Conservation (phyloP, 1,284 basidiomycete genomes). For the Mycena sp. region DNA sequence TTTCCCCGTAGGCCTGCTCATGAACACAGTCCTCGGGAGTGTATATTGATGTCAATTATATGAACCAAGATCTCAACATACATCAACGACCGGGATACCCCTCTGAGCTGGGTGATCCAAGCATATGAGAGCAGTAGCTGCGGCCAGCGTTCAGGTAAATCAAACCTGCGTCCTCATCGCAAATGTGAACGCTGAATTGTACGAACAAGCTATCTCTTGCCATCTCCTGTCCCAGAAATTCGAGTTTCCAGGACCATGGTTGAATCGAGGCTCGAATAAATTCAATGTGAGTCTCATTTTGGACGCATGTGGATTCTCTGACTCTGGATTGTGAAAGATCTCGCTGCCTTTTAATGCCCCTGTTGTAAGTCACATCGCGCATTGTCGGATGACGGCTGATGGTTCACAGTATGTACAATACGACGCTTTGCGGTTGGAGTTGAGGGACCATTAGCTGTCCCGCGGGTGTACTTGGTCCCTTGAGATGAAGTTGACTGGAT, state of each 20-base stretch:
- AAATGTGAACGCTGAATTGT: not conserved
- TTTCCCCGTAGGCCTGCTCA: constrained; percentile 9
- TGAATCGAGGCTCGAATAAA: constrained; percentile 20
- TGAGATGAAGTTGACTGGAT: no score
- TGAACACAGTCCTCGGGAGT: no score
- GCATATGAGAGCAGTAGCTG: constrained; percentile 27
- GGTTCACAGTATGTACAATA: constrained; percentile 27
- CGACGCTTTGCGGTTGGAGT: constrained; percentile 24
- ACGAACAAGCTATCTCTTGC: constrained; percentile 25
- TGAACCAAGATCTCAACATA: constrained; percentile 12
- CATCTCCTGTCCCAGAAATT: constrained; percentile 23
- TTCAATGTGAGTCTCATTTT: constrained; percentile 18
- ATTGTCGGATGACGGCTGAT: no score
- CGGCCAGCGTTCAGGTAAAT: constrained; percentile 19
- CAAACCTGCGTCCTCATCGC: not conserved
- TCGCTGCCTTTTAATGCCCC: constrained; percentile 25
- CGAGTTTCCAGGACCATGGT: constrained; percentile 25
- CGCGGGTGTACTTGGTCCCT: no score
- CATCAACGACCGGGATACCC: constrained; percentile 13
- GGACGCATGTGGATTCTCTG: no score
- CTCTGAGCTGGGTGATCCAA: constrained; percentile 22
- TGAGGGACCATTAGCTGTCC: not conserved
- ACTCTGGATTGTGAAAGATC: no score
- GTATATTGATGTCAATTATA: no score
- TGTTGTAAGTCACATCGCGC: constrained; percentile 19